Evolutionary conservation across 805 yeast genomes (phyloP).

Genomic region (Ogataea zsoltii): DNA sequence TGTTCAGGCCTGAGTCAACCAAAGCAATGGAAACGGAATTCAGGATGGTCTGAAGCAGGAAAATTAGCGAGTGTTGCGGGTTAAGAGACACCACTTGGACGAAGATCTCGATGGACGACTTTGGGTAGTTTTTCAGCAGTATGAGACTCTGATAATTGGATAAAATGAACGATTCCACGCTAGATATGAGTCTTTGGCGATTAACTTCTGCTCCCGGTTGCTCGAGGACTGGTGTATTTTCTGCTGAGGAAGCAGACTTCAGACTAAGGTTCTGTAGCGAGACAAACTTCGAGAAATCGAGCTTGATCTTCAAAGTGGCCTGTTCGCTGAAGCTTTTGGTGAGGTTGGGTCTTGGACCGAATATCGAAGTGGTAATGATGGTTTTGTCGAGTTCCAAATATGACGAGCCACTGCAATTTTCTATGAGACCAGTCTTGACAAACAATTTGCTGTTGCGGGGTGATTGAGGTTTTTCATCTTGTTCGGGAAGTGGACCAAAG

Average conservation of each 20-base stretch:
- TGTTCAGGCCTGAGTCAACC: conserved; percentile 81
- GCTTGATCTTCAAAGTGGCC: conserved; percentile 29
- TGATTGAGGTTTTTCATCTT: conserved; percentile 14
- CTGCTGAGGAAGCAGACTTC: conserved; percentile 29
- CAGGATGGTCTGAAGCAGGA: conserved; percentile 46
- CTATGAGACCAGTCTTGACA: conserved; percentile 62
- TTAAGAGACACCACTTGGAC: conserved; percentile 62
- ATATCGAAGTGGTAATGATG: conserved; percentile 67
- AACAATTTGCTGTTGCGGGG: conserved; percentile 37
- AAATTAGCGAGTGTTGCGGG: conserved; percentile 32
- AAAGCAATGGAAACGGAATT: conserved; percentile 72
- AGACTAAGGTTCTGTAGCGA: conserved; percentile 20
- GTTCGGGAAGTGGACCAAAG: conserved; percentile 31
- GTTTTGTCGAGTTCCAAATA: conserved; percentile 68
- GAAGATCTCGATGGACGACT: conserved; percentile 81
- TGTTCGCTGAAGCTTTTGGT: conserved; percentile 34
- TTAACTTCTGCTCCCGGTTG: conserved; percentile 20
- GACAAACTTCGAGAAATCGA: conserved; percentile 49
- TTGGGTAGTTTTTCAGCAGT: conserved; percentile 75
- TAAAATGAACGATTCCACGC: conserved; percentile 43
- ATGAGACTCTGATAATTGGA: conserved; percentile 41
- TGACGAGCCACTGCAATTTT: conserved; percentile 81
- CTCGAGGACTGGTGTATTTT: conserved; percentile 44
- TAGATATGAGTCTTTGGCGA: conserved; percentile 14
- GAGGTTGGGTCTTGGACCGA: conserved; percentile 81